phyloP scores from a whole-genome alignment of 2,329 filamentous ascomycete species.

The Microdochium bolleyi region DNA sequence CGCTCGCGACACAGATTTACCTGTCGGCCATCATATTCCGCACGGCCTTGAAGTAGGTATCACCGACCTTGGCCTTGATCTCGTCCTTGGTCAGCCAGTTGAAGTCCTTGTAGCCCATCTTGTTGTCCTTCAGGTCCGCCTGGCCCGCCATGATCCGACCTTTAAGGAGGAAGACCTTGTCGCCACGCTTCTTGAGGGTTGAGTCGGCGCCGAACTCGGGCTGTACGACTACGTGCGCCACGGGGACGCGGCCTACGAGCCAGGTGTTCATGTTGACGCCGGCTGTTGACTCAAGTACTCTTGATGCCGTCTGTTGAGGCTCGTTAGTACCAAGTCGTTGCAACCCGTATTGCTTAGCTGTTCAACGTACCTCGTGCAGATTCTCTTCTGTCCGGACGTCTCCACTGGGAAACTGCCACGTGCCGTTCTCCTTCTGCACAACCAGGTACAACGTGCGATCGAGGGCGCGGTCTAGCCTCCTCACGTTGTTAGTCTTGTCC shows the following conservation, averaged over 20 bases:
- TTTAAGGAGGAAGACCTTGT: constrained; percentile 95
- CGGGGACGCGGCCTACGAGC: constrained; percentile 84
- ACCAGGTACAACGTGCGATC: constrained; percentile 82
- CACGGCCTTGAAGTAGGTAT: constrained; percentile 65
- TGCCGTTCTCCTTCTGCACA: constrained; percentile 62
- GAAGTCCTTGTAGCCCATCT: constrained; percentile 70
- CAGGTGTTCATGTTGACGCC: constrained; percentile 98
- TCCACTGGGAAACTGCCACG: constrained; percentile 78
- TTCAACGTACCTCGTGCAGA: constrained; percentile 66
- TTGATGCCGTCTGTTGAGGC: constrained; percentile 62
- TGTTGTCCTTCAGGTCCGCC: constrained; percentile 67
- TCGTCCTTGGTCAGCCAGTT: constrained; percentile 91
- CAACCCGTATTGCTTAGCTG: neutral
- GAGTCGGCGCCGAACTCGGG: constrained; percentile 36
- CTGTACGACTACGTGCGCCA: constrained; percentile 66
- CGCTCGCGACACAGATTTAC: constrained; percentile 28
- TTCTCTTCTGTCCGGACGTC: constrained; percentile 63
- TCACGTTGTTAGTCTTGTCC: constrained; percentile 65
- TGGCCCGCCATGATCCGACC: constrained; percentile 96
- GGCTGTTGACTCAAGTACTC: constrained; percentile 67
- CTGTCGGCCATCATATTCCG: constrained; percentile 78
- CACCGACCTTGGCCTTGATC: constrained; percentile 57
- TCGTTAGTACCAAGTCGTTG: constrained; percentile 8
- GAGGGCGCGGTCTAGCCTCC: constrained; percentile 70
- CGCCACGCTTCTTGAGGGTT: constrained; percentile 42